Evolutionary conservation across 2,329 filamentous ascomycete genomes (phyloP).

Genomic region (Colletotrichum camelliae): DNA sequence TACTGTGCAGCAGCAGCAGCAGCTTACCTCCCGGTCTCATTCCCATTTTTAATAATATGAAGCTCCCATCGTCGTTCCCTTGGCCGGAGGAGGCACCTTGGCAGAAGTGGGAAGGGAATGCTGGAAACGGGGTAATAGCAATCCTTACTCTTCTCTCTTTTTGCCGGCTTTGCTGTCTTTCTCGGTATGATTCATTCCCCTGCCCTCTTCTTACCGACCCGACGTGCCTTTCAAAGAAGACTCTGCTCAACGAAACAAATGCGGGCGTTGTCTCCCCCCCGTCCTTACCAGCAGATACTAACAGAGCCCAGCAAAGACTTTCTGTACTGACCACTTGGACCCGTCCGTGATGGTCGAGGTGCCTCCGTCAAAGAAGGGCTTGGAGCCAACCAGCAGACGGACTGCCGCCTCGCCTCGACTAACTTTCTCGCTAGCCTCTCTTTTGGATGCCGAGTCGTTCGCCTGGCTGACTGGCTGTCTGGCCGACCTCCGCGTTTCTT

Average conservation of each 20-base stretch:
- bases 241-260: background rate
- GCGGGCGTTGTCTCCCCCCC: background rate
- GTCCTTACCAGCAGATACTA: background rate
- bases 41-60: background rate
- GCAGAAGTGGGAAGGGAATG: background rate
- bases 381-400: background rate
- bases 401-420: constrained; percentile 11
- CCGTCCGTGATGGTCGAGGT: background rate
- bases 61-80: background rate
- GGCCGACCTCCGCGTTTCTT: background rate
- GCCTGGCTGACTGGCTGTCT: background rate
- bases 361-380: constrained; percentile 6
- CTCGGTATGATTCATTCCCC: background rate
- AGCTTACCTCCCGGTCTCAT: background rate
- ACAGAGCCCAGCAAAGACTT: background rate
- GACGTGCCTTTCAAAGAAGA: background rate
- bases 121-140: background rate
- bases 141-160: background rate
- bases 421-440: background rate
- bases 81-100: background rate
- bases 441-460: background rate
- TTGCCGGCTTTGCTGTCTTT: background rate
- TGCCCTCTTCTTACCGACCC: background rate
- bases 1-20: background rate
- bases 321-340: background rate